Conservation (phyloP, 202 grass and related monocot genomes). For the Panicum hallii region DNA sequence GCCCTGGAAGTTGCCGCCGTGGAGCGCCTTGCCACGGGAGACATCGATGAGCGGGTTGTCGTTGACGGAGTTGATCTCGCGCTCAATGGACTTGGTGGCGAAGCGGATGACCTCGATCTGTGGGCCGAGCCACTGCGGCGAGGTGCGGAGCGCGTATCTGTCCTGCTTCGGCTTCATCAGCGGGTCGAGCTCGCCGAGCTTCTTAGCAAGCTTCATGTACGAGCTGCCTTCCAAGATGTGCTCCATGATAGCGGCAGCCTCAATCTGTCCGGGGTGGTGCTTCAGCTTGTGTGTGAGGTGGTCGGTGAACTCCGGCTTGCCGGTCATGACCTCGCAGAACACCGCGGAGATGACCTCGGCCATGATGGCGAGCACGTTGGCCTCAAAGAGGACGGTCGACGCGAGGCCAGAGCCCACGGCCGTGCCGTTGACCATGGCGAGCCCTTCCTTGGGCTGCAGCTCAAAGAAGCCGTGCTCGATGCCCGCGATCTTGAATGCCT, state of each 20-base stretch:
- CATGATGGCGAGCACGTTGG: slow-evolving; percentile 66
- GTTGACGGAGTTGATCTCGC: slow-evolving; percentile 91
- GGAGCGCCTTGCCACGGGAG: slow-evolving; percentile 73
- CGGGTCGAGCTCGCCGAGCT: slow-evolving; percentile 80
- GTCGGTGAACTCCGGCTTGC: slow-evolving; percentile 90
- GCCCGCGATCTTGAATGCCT: slow-evolving; percentile 90
- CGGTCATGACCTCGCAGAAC: slow-evolving; percentile 91
- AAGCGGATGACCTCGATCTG: slow-evolving; percentile 83
- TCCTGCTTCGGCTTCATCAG: slow-evolving; percentile 96
- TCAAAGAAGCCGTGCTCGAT: slow-evolving; percentile 87
- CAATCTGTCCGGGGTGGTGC: slow-evolving; percentile 94
- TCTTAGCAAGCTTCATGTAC: slow-evolving; percentile 84
- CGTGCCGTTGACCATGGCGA: slow-evolving; percentile 91
- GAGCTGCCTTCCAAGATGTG: slow-evolving; percentile 90
- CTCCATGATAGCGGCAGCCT: slow-evolving; percentile 93
- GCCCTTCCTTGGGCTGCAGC: slow-evolving; percentile 92
- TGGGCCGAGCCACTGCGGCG: slow-evolving; percentile 91
- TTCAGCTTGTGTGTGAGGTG: slow-evolving; percentile 93
- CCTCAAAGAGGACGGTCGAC: slow-evolving; percentile 80
- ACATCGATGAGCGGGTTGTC: slow-evolving; percentile 86
- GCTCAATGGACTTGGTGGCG: slow-evolving; percentile 79
- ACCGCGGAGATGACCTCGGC: slow-evolving; percentile 86
- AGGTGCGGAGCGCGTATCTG: slow-evolving; percentile 89
- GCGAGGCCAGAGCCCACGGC: slow-evolving; percentile 88
- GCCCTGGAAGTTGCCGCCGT: slow-evolving; percentile 84